A percentile compares a stretch with the other conserved stretches of the same genome.
Evolutionary conservation across 352 stramenopile genomes (phyloP).

Genomic region (Blastocystis sp.): DNA sequence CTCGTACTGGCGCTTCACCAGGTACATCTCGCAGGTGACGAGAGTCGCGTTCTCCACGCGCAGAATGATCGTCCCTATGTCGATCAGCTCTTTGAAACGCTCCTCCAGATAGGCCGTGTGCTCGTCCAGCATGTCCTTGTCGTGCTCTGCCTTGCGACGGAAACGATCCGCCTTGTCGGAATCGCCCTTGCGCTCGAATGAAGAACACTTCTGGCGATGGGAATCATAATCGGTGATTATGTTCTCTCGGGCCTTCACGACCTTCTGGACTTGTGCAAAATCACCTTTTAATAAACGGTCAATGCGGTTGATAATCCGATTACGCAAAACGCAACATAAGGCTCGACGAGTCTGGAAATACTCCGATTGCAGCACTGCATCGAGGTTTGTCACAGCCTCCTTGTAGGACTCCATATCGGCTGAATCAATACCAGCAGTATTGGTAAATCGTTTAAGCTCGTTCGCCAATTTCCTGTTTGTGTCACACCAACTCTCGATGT

Average conservation of each 20-base stretch:
- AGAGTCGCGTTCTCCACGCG: conserved; percentile 23
- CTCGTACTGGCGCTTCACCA: conserved; percentile 54
- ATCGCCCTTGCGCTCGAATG: conserved; percentile 30
- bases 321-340: neutral
- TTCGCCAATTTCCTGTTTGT: conserved; percentile 37
- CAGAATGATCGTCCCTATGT: conserved; percentile 20
- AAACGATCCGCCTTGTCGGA: conserved; percentile 44
- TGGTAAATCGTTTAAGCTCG: conserved; percentile 48
- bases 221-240: conserved; percentile 58
- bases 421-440: neutral
- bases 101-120: conserved; percentile 35
- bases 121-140: conserved; percentile 41
- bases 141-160: conserved; percentile 54
- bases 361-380: neutral
- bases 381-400: neutral
- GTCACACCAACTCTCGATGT: conserved; percentile 30
- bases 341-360: conserved; percentile 40
- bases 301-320: conserved; percentile 41
- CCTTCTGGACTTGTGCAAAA: conserved; percentile 25
- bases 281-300: conserved; percentile 42
- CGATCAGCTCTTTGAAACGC: conserved; percentile 43
- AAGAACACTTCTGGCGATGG: conserved; percentile 33
- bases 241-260: conserved; percentile 39
- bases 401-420: neutral
- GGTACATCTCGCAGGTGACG: conserved; percentile 34